These are phyloP conservation scores for Solanum sitiens DNA, from an alignment of 257 asterid genomes.

Conservation along the genomic window DNA sequence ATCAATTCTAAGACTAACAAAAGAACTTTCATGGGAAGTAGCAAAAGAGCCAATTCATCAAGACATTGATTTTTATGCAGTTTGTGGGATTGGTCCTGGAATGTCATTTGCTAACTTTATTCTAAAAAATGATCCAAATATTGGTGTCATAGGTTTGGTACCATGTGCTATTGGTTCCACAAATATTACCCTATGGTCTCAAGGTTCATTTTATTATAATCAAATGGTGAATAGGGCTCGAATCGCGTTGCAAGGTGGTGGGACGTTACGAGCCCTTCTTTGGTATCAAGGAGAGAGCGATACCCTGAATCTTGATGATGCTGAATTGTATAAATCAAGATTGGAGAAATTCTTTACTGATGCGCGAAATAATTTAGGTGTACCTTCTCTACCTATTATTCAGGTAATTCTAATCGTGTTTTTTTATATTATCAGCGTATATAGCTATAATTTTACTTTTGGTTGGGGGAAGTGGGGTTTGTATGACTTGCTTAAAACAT, in stretches of 20 bases:
- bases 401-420: neutral
- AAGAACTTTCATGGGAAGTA: neutral
- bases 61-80: neutral
- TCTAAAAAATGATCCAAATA: neutral
- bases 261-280: neutral
- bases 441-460: neutral
- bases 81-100: constrained; percentile 2
- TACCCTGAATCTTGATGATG: neutral
- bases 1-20: neutral
- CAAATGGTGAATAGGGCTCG: neutral
- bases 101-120: constrained; percentile 1
- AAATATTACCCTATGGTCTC: neutral
- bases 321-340: neutral
- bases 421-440: neutral
- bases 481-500: neutral
- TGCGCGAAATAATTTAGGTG: neutral
- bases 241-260: neutral
- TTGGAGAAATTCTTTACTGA: neutral
- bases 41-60: neutral
- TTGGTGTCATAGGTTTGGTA: neutral
- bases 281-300: constrained; percentile 8
- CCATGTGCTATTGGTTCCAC: constrained; percentile 7
- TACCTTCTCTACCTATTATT: neutral
- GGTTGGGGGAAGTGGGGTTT: neutral
- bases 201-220: neutral